Evolutionary conservation across 2,329 filamentous ascomycete species (phyloP), one percentile per base, ranked within the genome.

Genomic region (Amphichorda felina): DNA sequence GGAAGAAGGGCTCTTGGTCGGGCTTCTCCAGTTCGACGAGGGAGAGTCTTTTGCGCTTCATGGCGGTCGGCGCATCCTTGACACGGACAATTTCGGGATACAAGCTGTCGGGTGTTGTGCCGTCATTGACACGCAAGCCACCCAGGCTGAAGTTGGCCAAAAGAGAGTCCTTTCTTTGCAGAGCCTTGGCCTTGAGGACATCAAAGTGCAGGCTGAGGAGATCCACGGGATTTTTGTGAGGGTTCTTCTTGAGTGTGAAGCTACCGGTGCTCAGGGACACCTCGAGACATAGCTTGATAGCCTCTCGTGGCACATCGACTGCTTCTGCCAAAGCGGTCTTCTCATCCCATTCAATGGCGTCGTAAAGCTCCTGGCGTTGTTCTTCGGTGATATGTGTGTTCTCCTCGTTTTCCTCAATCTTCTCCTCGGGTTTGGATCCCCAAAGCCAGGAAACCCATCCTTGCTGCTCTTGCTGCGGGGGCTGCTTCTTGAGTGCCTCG

Each of bases 281-380:
- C 53, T 96, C 87, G 33, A 98, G 66, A 53, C 95, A 85, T 55
- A 96, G 69, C 58, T 96, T 95, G 49, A 98, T 71, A 8, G 86
- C 86, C 47, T 99, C 91, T 36, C 84, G 76, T 0, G 93, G 93
- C 22, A 87, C 68, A 46, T 98, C 91, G 4, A 99, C 79, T 29
- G 82, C 80, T 45, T 94, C 87, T 0, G 86, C 71, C 27, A 98
- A 70, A 2, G 82, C 84, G 40, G 88, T 79, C 64, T 95, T 96
- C 58, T 99, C 91, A 42, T 98, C 85, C 79, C 89, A 99, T 49
- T 96, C 91, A 48, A 99, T 99, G 34, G 86, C 93, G 46, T 93
- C 82, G 56, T 96, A 98, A 8, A 99, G 72, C 58, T 98, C 89
- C 54, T 96, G 87, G 29, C 89, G 80, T 55, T 99, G 88, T 56